These are phyloP conservation scores for Xylaria sp. DNA, from an alignment of 495 filamentous ascomycete species.

Conservation along the genomic window DNA sequence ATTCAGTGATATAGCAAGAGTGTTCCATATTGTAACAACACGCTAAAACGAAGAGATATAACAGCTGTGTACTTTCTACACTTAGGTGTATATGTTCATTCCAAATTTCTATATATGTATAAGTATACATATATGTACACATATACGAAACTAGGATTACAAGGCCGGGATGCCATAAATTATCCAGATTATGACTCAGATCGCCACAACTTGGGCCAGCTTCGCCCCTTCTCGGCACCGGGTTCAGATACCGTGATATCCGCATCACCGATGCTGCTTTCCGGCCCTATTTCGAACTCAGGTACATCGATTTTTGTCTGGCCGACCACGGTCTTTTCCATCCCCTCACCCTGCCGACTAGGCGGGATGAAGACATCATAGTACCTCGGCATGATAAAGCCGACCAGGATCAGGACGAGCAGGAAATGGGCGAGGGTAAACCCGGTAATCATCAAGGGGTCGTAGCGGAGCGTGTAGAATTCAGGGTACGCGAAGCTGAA, in stretches of 20 bases:
- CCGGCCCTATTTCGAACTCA: neutral
- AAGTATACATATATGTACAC: no score
- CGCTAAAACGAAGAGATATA: neutral
- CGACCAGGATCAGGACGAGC: conserved; percentile 41
- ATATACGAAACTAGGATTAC: neutral
- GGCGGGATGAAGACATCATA: conserved; percentile 47
- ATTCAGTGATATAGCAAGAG: no score
- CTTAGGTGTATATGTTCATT: neutral
- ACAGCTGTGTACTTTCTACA: neutral
- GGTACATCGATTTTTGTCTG: conserved; percentile 8
- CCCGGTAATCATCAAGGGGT: conserved; percentile 48
- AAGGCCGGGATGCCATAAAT: neutral
- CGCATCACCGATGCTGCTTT: conserved; percentile 3
- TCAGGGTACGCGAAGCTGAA: conserved; percentile 52
- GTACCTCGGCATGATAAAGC: conserved; percentile 46
- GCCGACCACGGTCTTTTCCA: conserved; percentile 10
- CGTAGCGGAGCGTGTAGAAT: conserved; percentile 46
- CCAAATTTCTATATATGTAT: neutral
- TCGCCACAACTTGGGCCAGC: neutral
- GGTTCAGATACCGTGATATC: neutral
- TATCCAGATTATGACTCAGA: neutral
- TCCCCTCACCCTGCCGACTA: conserved; percentile 40
- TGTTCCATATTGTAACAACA: neutral
- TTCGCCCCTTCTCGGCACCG: neutral
- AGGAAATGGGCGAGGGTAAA: conserved; percentile 46